phyloP scores from a whole-genome alignment of 2,329 filamentous ascomycete genomes.

The Thielaviopsis musarum region DNA sequence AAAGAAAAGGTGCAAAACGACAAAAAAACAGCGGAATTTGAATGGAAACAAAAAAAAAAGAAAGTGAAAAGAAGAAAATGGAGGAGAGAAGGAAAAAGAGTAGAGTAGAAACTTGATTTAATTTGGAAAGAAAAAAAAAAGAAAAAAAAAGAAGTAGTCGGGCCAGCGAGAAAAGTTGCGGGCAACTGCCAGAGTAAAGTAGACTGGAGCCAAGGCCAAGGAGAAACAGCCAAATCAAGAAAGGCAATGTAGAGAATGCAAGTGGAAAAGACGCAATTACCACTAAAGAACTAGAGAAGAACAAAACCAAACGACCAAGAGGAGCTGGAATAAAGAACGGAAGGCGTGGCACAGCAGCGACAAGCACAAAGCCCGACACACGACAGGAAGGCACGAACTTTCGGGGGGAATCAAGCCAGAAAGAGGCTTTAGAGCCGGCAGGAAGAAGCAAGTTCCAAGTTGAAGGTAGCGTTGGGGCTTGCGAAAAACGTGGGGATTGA shows the following conservation, averaged over 20 bases:
- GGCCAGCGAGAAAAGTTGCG: neutral
- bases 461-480: neutral
- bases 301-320: neutral
- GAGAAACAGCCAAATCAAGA: neutral
- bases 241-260: neutral
- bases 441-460: neutral
- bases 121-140: neutral
- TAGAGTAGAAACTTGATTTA: neutral
- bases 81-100: neutral
- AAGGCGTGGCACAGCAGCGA: conserved; percentile 1
- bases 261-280: neutral
- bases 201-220: neutral
- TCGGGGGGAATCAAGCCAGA: too few relatives aligned
- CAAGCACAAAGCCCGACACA: neutral
- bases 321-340: neutral
- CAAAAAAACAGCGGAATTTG: neutral
- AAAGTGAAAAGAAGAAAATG: neutral
- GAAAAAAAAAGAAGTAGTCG: neutral
- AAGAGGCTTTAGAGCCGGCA: neutral
- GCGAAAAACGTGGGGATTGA: conserved; percentile 1
- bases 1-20: neutral
- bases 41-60: neutral
- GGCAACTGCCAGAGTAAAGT: neutral
- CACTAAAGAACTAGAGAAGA: neutral
- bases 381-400: too few relatives aligned